phyloP scores from a whole-genome alignment of 202 grass and related monocot genomes.

The Elaeis oleifera region DNA sequence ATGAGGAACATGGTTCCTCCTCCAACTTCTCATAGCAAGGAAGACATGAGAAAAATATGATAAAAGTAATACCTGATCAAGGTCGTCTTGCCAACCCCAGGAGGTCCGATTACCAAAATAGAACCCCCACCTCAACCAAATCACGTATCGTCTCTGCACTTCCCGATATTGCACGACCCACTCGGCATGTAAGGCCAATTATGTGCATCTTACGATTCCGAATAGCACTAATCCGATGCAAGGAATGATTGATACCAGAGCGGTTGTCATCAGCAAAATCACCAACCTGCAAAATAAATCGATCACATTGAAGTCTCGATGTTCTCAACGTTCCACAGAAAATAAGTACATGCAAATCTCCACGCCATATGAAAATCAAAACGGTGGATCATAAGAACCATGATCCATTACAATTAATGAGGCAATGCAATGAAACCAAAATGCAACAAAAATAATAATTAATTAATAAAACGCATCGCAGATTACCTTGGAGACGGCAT shows the following conservation, averaged over 20 bases:
- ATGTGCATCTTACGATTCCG: conserved; percentile 80
- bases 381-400: too few species aligned
- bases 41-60: too few species aligned
- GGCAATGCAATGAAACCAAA: not conserved
- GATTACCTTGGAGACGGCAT: conserved; percentile 76
- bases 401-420: not conserved
- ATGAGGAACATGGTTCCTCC: too few species aligned
- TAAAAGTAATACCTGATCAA: conserved; percentile 58
- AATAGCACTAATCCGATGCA: conserved; percentile 96
- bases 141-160: conserved; percentile 92
- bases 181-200: conserved; percentile 90
- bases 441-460: not conserved
- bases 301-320: too few species aligned
- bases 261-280: conserved; percentile 93
- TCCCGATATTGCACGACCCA: conserved; percentile 78
- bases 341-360: too few species aligned
- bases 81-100: conserved; percentile 94
- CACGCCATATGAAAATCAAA: too few species aligned
- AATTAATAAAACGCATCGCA: not conserved
- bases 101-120: conserved; percentile 87
- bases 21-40: too few species aligned
- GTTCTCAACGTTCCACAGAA: too few species aligned
- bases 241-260: conserved; percentile 80
- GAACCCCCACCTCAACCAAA: conserved; percentile 70
- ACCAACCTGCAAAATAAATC: conserved; percentile 45